Evolutionary conservation across 129 eudicot species (phyloP).

Genomic region (Heracleum sosnowskyi): DNA sequence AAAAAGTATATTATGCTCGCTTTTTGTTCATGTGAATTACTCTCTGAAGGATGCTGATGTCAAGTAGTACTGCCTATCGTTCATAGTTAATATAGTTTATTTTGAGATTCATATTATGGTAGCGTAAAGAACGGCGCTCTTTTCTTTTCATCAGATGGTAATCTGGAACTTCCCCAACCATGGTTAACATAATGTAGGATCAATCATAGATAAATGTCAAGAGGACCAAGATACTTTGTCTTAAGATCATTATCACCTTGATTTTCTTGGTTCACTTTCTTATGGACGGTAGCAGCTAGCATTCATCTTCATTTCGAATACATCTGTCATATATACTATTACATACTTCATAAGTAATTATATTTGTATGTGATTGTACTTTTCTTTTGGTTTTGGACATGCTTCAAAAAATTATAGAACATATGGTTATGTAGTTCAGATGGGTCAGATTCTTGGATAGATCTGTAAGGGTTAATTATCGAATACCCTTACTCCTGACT

Average conservation of each 20-base stretch:
- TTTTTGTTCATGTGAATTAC: constrained; percentile 1
- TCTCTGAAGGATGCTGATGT: neutral
- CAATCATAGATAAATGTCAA: neutral
- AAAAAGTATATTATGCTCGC: neutral
- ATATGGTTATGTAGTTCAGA: neutral
- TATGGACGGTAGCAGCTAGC: neutral
- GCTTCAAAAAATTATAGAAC: neutral
- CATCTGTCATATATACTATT: neutral
- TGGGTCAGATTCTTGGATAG: neutral
- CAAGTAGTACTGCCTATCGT: no score
- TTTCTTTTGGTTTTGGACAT: neutral
- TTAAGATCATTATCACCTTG: neutral
- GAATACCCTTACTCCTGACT: neutral
- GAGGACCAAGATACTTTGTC: neutral
- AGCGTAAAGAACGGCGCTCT: neutral
- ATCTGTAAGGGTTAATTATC: neutral
- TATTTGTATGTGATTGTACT: neutral
- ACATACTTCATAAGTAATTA: no score
- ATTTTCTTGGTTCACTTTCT: neutral
- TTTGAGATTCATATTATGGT: neutral
- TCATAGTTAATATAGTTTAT: neutral
- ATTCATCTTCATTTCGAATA: neutral
- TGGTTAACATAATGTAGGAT: neutral
- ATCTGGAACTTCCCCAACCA: neutral
- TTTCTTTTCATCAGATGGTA: neutral